These are phyloP conservation scores for Tuber umbilicatum DNA, from an alignment of 495 filamentous ascomycete species.

Conservation along the genomic window DNA sequence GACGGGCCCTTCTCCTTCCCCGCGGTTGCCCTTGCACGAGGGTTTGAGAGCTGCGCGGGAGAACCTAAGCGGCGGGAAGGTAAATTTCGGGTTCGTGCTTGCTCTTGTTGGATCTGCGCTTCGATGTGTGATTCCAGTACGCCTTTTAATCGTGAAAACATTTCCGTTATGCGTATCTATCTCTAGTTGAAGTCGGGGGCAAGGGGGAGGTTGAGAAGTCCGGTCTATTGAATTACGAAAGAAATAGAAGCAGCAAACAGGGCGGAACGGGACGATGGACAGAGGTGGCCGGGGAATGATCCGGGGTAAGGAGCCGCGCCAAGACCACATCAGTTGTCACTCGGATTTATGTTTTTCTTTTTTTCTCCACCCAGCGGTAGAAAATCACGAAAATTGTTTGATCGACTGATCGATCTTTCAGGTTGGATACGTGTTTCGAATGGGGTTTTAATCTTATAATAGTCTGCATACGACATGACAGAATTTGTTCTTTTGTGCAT, in stretches of 20 bases:
- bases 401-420: constrained; percentile 3
- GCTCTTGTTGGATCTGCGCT: constrained; percentile 34
- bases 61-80: constrained; percentile 21
- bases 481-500: not conserved
- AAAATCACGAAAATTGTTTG: not conserved
- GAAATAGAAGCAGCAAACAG: not conserved
- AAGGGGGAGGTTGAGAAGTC: not conserved
- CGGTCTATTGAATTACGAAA: not conserved
- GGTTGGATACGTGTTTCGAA: constrained; percentile 8
- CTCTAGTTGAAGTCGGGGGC: not conserved
- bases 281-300: not conserved
- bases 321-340: not conserved
- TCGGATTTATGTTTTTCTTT: not conserved
- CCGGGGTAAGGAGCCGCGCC: not conserved
- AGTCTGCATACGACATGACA: not conserved
- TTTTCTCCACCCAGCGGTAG: not conserved
- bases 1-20: constrained; percentile 31
- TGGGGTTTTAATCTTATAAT: not conserved
- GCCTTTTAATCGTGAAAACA: constrained; percentile 38
- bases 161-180: constrained; percentile 5
- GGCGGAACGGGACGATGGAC: not conserved
- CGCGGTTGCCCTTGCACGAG: constrained; percentile 10
- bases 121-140: constrained; percentile 39
- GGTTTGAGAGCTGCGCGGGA: constrained; percentile 1
- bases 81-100: constrained; percentile 22